Base-by-base conservation (phyloP, 2,329 filamentous ascomycete species). In the Fusarium clavum region DNA sequence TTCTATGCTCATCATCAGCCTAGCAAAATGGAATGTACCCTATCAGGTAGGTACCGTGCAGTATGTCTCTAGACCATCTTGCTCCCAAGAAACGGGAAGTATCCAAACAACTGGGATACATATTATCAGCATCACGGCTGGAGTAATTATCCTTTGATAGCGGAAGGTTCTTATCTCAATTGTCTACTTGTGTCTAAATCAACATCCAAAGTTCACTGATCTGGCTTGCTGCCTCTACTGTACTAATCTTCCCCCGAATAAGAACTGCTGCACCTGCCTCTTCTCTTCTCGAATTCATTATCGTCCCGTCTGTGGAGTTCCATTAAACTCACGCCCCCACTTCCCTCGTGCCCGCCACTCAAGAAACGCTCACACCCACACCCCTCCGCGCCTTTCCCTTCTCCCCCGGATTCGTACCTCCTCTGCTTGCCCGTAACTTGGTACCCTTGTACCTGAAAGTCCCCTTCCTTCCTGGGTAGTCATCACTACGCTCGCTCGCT, bases 391-490 rank as follows among this genome's bases (percentile, higher is more conserved):
- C 69, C 61, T 65, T 71, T 64, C 54, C 54, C 65, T 68, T 57
- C 55, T 71, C 69, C 69, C 69, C 69, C 69, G 64, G 69, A 71
- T 71, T 71, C 45, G 69, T 71, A 72, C 69, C 69, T 51, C 22
- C 48, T 52, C 49, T 52, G n/a, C 48, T 51, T 51, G 60, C 54
- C 61, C 45, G 64, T 69, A 70, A 43, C 68, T 45, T 60, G 22
- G 69, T 69, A 70, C 20, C 69, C 69, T 72, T 63, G 69, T 72
- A 71, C 64, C 68, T 69, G 64, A 68, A 66, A 71, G 68, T 69
- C 64, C 61, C 59, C 44, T 66, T 49, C 48, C 55, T 66, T 55
- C 40, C 54, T 69, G 56, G 68, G 64, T 70, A 62, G 69, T 72
- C 60, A 71, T 71, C 69, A 71, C 71, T 54, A 47, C 55, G 41